Percentiles rank a stretch among this genome's conserved stretches.
Evolutionary conservation across 805 yeast genomes (phyloP).

Genomic region (Lachancea sp.): DNA sequence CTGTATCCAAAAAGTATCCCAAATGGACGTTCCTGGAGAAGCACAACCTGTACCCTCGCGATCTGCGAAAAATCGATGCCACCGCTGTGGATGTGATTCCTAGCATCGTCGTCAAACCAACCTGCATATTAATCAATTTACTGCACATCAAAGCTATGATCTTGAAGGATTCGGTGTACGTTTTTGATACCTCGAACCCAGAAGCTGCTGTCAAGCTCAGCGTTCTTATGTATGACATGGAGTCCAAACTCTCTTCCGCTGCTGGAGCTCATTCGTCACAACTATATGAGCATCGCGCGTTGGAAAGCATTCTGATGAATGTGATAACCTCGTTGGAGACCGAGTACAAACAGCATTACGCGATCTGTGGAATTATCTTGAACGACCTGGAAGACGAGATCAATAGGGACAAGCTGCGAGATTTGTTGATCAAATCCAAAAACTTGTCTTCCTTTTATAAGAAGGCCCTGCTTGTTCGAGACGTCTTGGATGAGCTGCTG

Average conservation of each 20-base stretch:
- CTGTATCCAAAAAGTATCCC: constrained; percentile 74
- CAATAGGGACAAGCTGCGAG: constrained; percentile 67
- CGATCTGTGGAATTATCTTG: constrained; percentile 55
- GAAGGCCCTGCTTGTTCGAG: constrained; percentile 64
- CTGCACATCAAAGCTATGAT: constrained; percentile 85
- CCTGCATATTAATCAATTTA: constrained; percentile 74
- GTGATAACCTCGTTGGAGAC: constrained; percentile 75
- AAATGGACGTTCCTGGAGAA: constrained; percentile 68
- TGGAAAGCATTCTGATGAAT: constrained; percentile 76
- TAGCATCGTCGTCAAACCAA: constrained; percentile 68
- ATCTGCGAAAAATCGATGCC: constrained; percentile 70
- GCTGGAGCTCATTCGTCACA: constrained; percentile 26
- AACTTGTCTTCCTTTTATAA: constrained; percentile 67
- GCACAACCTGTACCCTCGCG: constrained; percentile 77
- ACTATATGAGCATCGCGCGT: constrained; percentile 71
- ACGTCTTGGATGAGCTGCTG: constrained; percentile 74
- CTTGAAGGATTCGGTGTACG: constrained; percentile 69
- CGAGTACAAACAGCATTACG: constrained; percentile 56
- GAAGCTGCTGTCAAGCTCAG: constrained; percentile 66
- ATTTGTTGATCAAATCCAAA: constrained; percentile 67
- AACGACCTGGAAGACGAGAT: constrained; percentile 72
- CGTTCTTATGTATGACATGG: constrained; percentile 77
- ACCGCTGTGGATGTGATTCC: constrained; percentile 83
- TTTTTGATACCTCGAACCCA: constrained; percentile 60
- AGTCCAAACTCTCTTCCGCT: constrained; percentile 48